Conservation (phyloP, 2,329 filamentous ascomycete species). For the Epichloe scottii region DNA sequence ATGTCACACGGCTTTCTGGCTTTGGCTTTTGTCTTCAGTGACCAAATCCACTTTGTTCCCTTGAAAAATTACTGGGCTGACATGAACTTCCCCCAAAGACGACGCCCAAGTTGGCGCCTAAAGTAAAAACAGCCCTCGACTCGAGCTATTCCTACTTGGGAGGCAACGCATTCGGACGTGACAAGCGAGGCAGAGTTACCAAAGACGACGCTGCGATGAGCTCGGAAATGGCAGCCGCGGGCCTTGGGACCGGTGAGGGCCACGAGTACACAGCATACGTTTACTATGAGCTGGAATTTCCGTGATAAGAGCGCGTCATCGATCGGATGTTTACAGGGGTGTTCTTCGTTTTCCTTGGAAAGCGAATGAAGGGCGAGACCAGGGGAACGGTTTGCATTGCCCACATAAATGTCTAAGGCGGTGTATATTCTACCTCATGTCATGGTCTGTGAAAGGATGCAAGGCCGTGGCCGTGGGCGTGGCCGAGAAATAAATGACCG, state of each 20-base stretch:
- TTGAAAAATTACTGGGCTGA: background rate
- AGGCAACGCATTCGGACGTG: slow-evolving; percentile 83
- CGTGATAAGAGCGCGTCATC: slow-evolving; percentile 14
- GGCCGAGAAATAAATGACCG: background rate
- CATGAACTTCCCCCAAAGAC: slow-evolving; percentile 40
- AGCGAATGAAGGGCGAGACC: background rate
- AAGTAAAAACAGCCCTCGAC: slow-evolving; percentile 69
- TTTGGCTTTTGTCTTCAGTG: background rate
- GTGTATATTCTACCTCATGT: slow-evolving; percentile 18
- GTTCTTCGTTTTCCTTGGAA: background rate
- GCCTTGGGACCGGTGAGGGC: slow-evolving; percentile 53
- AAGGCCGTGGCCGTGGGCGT: background rate
- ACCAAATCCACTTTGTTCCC: background rate
- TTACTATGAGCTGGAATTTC: slow-evolving; percentile 88
- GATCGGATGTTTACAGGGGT: background rate
- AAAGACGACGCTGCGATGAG: slow-evolving; percentile 76
- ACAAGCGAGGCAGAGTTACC: slow-evolving; percentile 84
- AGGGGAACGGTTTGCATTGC: background rate
- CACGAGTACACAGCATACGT: slow-evolving; percentile 92
- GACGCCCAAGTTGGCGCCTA: slow-evolving; percentile 67
- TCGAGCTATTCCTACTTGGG: slow-evolving; percentile 80
- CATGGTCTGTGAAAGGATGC: slow-evolving; percentile 9
- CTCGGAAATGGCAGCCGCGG: slow-evolving; percentile 72
- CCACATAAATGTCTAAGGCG: slow-evolving; percentile 10
- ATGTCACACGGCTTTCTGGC: slow-evolving; percentile 18